Conservation (phyloP, 2,329 filamentous ascomycete species). For the Pochonia chlamydosporia region DNA sequence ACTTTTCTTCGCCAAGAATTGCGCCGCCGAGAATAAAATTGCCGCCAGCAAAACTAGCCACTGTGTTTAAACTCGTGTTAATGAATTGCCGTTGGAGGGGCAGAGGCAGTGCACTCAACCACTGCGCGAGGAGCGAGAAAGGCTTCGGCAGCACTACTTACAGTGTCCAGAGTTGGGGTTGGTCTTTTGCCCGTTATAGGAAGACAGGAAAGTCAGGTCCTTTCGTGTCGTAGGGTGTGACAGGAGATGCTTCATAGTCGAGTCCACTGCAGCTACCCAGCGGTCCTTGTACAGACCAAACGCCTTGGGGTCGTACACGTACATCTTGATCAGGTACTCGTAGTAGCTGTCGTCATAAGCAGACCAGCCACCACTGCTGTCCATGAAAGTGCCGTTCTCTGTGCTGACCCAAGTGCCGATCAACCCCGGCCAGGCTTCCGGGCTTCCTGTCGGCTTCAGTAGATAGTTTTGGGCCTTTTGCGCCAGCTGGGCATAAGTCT, state of each 20-base stretch:
- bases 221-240: conserved; percentile 61
- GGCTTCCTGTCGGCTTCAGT: conserved; percentile 50
- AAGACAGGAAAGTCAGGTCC: conserved; percentile 67
- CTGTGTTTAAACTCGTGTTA: conserved; percentile 31
- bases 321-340: conserved; percentile 91
- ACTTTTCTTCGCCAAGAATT: conserved; percentile 57
- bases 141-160: conserved; percentile 22
- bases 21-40: conserved; percentile 80
- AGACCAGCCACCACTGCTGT: conserved; percentile 68
- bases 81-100: too few relatives aligned
- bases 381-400: conserved; percentile 58
- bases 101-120: too few relatives aligned
- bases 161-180: conserved; percentile 43
- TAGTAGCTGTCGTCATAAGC: conserved; percentile 78
- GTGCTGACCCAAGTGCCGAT: conserved; percentile 64
- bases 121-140: too few relatives aligned
- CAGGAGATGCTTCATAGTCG: conserved; percentile 64
- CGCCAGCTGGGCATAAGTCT: conserved; percentile 58
- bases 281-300: conserved; percentile 64
- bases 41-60: conserved; percentile 79
- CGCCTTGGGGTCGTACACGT: conserved; percentile 63
- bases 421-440: conserved; percentile 72
- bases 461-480: conserved; percentile 66
- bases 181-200: conserved; percentile 42
- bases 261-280: conserved; percentile 72